phyloP scores from a whole-genome alignment of 345 rosid genomes.

The Bruguiera gymnorhiza region DNA sequence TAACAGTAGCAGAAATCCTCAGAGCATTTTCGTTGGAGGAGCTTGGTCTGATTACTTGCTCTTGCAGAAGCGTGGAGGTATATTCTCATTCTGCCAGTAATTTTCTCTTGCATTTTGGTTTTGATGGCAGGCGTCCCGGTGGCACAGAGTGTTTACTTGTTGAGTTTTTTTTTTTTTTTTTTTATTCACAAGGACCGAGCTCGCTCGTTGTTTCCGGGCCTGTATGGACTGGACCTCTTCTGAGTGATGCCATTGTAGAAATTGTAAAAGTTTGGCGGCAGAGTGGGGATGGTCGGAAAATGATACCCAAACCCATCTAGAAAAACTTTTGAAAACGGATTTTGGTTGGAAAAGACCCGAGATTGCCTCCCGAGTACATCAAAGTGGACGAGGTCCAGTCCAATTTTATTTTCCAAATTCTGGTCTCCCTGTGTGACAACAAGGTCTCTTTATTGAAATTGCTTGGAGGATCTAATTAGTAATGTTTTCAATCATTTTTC shows the following conservation, averaged over 20 bases:
- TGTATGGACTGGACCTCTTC: conserved; percentile 86
- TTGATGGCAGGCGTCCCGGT: too few species aligned
- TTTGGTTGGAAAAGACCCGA: conserved; percentile 77
- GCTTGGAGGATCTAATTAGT: neutral
- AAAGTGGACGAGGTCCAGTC: conserved; percentile 67
- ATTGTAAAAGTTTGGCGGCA: conserved; percentile 58
- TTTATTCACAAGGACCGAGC: conserved; percentile 17
- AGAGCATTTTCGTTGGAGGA: conserved; percentile 54
- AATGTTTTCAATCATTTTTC: conserved; percentile 7
- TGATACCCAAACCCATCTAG: conserved; percentile 47
- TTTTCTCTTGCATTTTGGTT: too few species aligned
- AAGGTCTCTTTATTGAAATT: neutral
- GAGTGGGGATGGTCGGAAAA: conserved; percentile 70
- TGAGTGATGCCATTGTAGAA: conserved; percentile 44
- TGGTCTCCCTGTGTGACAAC: neutral
- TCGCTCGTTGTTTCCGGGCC: conserved; percentile 61
- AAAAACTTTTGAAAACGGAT: conserved; percentile 58
- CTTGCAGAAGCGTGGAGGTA: conserved; percentile 48
- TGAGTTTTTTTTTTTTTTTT: neutral
- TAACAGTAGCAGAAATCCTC: conserved; percentile 57
- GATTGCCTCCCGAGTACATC: conserved; percentile 71
- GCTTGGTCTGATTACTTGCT: conserved; percentile 58
- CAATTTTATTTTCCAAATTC: neutral
- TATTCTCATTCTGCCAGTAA: neutral
- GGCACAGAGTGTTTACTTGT: neutral